Percentiles rank a stretch among this genome's conserved stretches.
Conservation (phyloP, 2,329 filamentous ascomycete genomes). For the Penicillium sp. region DNA sequence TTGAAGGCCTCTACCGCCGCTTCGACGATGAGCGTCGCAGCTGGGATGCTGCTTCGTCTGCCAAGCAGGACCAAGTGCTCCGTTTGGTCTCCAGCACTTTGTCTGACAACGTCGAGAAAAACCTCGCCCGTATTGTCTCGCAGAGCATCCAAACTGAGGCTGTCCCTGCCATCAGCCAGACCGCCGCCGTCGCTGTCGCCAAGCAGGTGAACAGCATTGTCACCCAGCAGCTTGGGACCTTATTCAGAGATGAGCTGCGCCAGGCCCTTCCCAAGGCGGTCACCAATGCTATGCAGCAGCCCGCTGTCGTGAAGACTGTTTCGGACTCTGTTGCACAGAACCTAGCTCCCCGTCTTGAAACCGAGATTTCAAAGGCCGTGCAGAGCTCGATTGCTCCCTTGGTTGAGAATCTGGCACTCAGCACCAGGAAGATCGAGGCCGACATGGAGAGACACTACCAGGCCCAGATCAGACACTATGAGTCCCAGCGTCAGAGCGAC, state of each 20-base stretch:
- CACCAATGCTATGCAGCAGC: constrained; percentile 67
- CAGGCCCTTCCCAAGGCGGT: constrained; percentile 66
- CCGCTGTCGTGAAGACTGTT: constrained; percentile 69
- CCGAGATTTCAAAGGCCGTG: constrained; percentile 62
- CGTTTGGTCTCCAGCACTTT: constrained; percentile 67
- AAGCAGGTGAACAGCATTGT: constrained; percentile 70
- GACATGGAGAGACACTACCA: constrained; percentile 65
- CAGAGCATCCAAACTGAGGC: constrained; percentile 73
- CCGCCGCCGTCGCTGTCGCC: constrained; percentile 66
- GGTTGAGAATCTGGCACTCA: constrained; percentile 64
- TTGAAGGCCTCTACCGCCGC: constrained; percentile 57
- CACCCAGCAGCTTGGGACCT: constrained; percentile 62
- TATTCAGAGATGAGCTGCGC: constrained; percentile 71
- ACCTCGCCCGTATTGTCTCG: constrained; percentile 72
- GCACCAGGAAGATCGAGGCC: constrained; percentile 64
- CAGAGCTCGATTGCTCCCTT: constrained; percentile 64
- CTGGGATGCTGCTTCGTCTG: constrained; percentile 60
- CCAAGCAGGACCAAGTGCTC: constrained; percentile 69
- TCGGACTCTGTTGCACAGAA: constrained; percentile 69
- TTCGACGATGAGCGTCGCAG: constrained; percentile 68
- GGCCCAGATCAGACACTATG: constrained; percentile 52
- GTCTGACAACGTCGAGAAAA: constrained; percentile 70
- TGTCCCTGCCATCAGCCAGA: constrained; percentile 69
- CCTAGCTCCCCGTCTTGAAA: constrained; percentile 67
- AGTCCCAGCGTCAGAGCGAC: constrained; percentile 54